phyloP scores from a whole-genome alignment of 768 basidiomycete genomes.

The Naganishia randhawae region DNA sequence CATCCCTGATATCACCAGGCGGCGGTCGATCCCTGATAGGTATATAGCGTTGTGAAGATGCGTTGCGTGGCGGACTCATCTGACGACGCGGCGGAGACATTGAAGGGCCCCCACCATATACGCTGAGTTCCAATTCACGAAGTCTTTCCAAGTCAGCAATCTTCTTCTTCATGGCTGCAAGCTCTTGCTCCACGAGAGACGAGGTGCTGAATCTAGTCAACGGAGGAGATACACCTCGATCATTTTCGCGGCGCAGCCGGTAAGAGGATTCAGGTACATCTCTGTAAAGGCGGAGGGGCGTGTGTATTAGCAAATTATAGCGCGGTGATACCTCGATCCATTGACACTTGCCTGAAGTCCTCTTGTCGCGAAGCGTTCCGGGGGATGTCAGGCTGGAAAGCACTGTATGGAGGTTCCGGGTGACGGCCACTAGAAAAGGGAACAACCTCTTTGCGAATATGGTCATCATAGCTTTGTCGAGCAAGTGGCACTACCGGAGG shows the following conservation, averaged over 20 bases:
- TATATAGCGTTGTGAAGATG: background rate
- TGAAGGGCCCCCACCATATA: background rate
- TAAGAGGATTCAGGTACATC: background rate
- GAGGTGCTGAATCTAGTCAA: conserved; percentile 4
- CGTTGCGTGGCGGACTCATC: conserved; percentile 3
- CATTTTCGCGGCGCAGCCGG: background rate
- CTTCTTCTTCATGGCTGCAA: conserved; percentile 19
- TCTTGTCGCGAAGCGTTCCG: background rate
- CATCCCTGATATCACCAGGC: background rate
- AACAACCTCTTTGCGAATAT: background rate
- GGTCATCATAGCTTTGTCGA: background rate
- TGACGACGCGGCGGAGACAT: background rate
- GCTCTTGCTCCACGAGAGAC: conserved; percentile 20
- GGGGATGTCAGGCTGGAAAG: background rate
- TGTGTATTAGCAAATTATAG: background rate
- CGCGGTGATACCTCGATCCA: background rate
- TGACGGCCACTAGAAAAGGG: background rate
- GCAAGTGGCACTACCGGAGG: background rate
- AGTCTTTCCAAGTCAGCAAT: conserved; percentile 20
- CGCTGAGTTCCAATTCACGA: conserved; percentile 14
- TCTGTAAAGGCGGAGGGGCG: background rate
- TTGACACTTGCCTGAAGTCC: background rate
- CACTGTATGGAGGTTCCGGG: background rate
- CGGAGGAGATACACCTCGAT: background rate
- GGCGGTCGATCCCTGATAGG: background rate